Conservation (phyloP, 345 rosid genomes). For the Moricandia moricandioides region DNA sequence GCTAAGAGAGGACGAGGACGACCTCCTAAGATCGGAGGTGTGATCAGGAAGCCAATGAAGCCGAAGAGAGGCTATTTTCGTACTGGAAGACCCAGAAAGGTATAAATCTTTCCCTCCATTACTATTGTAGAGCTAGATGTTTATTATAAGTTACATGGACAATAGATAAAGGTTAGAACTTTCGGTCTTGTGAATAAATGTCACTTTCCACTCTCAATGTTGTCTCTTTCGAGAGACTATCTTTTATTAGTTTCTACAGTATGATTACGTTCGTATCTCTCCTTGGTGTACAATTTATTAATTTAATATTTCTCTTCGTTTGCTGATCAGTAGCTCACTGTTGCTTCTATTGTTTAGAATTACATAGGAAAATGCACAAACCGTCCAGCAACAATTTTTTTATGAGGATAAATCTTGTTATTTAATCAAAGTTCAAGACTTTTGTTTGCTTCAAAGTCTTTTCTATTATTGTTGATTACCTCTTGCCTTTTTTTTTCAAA, state of each 20-base stretch:
- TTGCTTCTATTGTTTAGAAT: not conserved
- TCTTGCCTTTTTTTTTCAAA: not conserved
- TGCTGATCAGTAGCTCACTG: conserved; percentile 20
- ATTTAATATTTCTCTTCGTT: conserved; percentile 16
- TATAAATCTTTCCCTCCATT: conserved; percentile 8
- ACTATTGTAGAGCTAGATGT: not conserved
- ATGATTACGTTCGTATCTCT: conserved; percentile 16
- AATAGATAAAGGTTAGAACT: not conserved
- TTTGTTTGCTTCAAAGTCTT: not conserved
- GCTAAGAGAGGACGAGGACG: conserved; percentile 49
- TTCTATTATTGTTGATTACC: not conserved
- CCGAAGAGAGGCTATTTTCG: conserved; percentile 20
- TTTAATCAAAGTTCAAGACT: not conserved
- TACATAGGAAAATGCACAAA: not conserved
- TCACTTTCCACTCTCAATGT: conserved; percentile 29
- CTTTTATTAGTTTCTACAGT: conserved; percentile 4
- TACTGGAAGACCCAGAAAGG: conserved; percentile 78
- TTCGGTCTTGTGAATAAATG: conserved; percentile 27
- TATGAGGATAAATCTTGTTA: not conserved
- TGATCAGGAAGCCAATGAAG: conserved; percentile 34
- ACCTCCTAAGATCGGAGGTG: conserved; percentile 49
- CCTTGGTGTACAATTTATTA: conserved; percentile 15
- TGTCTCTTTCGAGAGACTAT: conserved; percentile 32
- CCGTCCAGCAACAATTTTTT: not conserved
- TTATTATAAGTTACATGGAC: too few species aligned